phyloP scores from a whole-genome alignment of 1,284 basidiomycete species.

The Cryptococcus floricola region DNA sequence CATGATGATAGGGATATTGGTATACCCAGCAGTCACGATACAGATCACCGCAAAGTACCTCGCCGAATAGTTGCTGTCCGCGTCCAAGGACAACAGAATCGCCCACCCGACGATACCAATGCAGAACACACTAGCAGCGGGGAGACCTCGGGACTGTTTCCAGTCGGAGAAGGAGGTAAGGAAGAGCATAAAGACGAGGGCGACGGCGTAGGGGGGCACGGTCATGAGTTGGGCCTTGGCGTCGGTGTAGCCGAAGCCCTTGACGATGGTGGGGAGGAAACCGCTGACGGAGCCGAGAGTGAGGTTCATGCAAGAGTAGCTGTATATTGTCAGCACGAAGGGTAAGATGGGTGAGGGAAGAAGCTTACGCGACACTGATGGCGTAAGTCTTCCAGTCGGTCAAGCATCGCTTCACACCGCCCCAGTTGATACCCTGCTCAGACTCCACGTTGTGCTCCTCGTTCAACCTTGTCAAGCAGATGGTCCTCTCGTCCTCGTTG shows the following conservation, averaged over 20 bases:
- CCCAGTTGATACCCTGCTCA: constrained; percentile 45
- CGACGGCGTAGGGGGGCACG: constrained; percentile 75
- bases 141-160: constrained; percentile 60
- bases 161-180: constrained; percentile 67
- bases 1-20: constrained; percentile 43
- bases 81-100: constrained; percentile 43
- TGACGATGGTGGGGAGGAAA: constrained; percentile 78
- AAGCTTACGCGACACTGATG: constrained; percentile 63
- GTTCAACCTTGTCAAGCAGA: constrained; percentile 72
- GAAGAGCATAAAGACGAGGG: constrained; percentile 62
- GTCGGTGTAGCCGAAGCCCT: constrained; percentile 50
- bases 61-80: constrained; percentile 33
- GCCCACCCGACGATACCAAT: constrained; percentile 50
- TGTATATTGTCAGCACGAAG: constrained; percentile 56
- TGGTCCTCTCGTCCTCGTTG: constrained; percentile 64
- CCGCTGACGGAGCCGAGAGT: constrained; percentile 73
- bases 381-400: constrained; percentile 58
- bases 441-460: constrained; percentile 62
- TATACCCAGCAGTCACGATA: constrained; percentile 47
- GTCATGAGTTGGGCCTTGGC: constrained; percentile 57
- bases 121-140: constrained; percentile 42
- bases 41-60: constrained; percentile 50
- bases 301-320: constrained; percentile 74
- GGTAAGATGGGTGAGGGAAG: constrained; percentile 3
- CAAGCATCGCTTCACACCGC: constrained; percentile 58